A percentile compares a stretch with the other conserved stretches of the same genome.
These are phyloP conservation scores for Xylaria multiplex DNA, from an alignment of 2,329 filamentous ascomycete species.

Conservation along the genomic window DNA sequence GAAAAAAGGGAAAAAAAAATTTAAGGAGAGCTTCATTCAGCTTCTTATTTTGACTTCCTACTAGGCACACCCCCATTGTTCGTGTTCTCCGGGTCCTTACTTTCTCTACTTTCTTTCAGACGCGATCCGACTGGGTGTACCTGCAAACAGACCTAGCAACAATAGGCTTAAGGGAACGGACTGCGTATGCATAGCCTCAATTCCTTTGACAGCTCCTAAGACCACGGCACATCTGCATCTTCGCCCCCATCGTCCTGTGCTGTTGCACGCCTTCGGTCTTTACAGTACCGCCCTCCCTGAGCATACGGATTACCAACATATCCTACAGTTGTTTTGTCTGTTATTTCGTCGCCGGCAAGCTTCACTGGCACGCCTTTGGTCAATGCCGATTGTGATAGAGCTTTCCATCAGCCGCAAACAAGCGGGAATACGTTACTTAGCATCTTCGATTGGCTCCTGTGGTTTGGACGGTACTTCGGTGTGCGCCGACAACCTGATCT, in stretches of 20 bases:
- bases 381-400: conserved; percentile 21
- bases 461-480: not conserved
- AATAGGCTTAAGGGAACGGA: conserved; percentile 24
- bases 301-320: conserved; percentile 35
- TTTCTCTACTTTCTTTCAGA: conserved; percentile 5
- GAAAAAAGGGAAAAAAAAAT: no score
- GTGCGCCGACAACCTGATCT: not conserved
- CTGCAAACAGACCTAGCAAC: conserved; percentile 17
- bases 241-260: conserved; percentile 19
- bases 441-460: conserved; percentile 15
- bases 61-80: conserved; percentile 15
- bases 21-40: not conserved
- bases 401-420: conserved; percentile 14
- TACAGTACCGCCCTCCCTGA: conserved; percentile 33
- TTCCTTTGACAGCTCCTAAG: conserved; percentile 20
- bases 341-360: conserved; percentile 1
- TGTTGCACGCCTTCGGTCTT: conserved; percentile 29
- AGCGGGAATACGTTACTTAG: conserved; percentile 1
- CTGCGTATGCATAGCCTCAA: conserved; percentile 34
- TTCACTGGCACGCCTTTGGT: conserved; percentile 30
- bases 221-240: conserved; percentile 4
- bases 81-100: not conserved
- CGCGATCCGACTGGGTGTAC: conserved; percentile 25
- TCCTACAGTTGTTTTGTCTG: conserved; percentile 37
- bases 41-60: not conserved